A percentile compares a stretch with the other conserved stretches of the same genome.
These are phyloP conservation scores for Cyclotella sp. DNA, from an alignment of 108 stramenopile genomes.

Conservation along the genomic window DNA sequence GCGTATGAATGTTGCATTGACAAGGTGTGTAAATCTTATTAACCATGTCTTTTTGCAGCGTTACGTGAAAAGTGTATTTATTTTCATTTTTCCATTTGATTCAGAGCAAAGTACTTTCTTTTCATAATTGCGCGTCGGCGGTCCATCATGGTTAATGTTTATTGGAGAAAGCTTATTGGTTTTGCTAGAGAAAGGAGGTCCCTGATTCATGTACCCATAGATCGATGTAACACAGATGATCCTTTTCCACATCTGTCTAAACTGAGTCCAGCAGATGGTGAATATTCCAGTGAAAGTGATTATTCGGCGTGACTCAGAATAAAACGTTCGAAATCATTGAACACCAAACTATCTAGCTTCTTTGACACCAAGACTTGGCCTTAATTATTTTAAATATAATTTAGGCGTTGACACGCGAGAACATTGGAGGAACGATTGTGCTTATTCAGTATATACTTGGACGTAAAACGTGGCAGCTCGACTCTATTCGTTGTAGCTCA, in stretches of 20 bases:
- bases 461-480: too few relatives aligned
- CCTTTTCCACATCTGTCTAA: slow-evolving; percentile 45
- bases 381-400: too few relatives aligned
- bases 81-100: not conserved
- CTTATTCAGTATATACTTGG: too few relatives aligned
- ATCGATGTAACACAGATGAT: slow-evolving; percentile 5
- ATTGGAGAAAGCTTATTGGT: slow-evolving; percentile 49
- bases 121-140: slow-evolving; percentile 51
- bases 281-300: slow-evolving; percentile 24
- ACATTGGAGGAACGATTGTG: too few relatives aligned
- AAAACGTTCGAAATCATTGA: not conserved
- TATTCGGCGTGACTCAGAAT: slow-evolving; percentile 26
- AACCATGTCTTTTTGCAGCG: not conserved
- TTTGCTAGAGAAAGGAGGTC: slow-evolving; percentile 38
- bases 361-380: not conserved
- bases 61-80: not conserved
- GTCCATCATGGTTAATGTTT: slow-evolving; percentile 53
- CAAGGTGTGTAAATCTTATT: slow-evolving; percentile 18
- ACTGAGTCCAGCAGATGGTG: slow-evolving; percentile 27
- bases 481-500: too few relatives aligned
- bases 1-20: slow-evolving; percentile 92
- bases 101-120: slow-evolving; percentile 53
- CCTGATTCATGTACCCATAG: slow-evolving; percentile 46
- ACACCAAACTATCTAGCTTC: not conserved
- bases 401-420: too few relatives aligned